Evolutionary conservation across 73 alveolate species (phyloP).

Genomic region (Tetrahymena thermophila): DNA sequence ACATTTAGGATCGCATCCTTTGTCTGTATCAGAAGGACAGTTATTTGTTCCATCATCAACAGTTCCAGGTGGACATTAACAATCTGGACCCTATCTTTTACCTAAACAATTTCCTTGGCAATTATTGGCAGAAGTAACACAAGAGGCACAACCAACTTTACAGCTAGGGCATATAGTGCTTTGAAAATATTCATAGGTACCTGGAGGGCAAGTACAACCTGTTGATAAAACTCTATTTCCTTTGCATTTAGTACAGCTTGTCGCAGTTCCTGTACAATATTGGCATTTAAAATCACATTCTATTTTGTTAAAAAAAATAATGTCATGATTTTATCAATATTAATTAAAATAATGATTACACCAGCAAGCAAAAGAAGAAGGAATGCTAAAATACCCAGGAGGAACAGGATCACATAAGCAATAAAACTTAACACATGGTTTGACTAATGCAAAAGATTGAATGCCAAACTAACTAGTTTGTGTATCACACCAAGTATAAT

Average conservation of each 20-base stretch:
- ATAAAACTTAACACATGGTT: not conserved
- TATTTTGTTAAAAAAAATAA: not conserved
- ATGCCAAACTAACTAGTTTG: not conserved
- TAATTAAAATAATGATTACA: not conserved
- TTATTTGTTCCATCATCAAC: not conserved
- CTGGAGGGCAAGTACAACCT: not conserved
- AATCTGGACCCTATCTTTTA: not conserved
- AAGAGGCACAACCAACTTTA: not conserved
- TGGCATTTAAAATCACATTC: not conserved
- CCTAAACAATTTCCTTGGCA: not conserved
- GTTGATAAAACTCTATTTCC: not conserved
- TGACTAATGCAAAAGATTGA: not conserved
- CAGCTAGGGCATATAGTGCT: not conserved
- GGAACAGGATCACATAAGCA: not conserved
- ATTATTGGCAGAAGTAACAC: not conserved
- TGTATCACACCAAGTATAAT: not conserved
- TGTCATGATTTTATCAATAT: not conserved
- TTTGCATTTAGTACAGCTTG: not conserved
- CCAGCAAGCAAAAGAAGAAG: not conserved
- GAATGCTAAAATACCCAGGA: not conserved
- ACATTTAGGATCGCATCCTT: not conserved
- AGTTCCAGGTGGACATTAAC: not conserved
- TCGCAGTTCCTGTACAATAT: not conserved
- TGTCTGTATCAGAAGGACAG: not conserved
- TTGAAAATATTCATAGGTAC: not conserved